phyloP scores from a whole-genome alignment of 139 green algal genomes.

The Edaphochlamys debaryana region DNA sequence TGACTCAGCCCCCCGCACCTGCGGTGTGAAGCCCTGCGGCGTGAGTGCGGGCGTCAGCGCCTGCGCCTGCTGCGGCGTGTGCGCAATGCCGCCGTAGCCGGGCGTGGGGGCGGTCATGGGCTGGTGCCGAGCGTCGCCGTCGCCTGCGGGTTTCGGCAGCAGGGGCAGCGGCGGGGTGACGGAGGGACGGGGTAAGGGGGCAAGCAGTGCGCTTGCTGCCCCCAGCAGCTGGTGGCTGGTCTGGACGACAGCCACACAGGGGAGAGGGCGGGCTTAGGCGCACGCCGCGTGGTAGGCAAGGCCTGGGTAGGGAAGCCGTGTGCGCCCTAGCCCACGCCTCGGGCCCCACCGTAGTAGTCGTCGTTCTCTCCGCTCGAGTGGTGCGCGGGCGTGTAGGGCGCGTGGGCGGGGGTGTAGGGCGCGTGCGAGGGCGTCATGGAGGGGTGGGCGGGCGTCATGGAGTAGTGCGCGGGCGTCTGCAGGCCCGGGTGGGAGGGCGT shows the following conservation, averaged over 20 bases:
- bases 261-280: too few relatives aligned
- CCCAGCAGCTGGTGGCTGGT: background rate
- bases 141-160: too few relatives aligned
- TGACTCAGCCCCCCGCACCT: too few relatives aligned
- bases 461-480: conserved; percentile 55
- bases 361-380: conserved; percentile 29
- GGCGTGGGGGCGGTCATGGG: conserved; percentile 43
- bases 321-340: too few relatives aligned
- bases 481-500: conserved; percentile 61
- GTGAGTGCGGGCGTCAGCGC: conserved; percentile 47
- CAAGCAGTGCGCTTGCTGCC: too few relatives aligned
- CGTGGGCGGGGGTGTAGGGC: conserved; percentile 58
- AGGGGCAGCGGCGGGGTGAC: too few relatives aligned
- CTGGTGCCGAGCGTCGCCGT: background rate
- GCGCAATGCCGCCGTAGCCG: conserved; percentile 30
- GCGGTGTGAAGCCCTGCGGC: conserved; percentile 37
- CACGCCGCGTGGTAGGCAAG: too few relatives aligned
- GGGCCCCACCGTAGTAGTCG: conserved; percentile 49
- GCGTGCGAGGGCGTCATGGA: conserved; percentile 61
- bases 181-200: too few relatives aligned
- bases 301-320: too few relatives aligned
- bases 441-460: conserved; percentile 68
- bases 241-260: too few relatives aligned
- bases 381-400: conserved; percentile 33
- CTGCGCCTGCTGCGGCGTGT: conserved; percentile 34